Conservation (phyloP, 2,329 filamentous ascomycete genomes). For the Lasiodiplodia sp. region DNA sequence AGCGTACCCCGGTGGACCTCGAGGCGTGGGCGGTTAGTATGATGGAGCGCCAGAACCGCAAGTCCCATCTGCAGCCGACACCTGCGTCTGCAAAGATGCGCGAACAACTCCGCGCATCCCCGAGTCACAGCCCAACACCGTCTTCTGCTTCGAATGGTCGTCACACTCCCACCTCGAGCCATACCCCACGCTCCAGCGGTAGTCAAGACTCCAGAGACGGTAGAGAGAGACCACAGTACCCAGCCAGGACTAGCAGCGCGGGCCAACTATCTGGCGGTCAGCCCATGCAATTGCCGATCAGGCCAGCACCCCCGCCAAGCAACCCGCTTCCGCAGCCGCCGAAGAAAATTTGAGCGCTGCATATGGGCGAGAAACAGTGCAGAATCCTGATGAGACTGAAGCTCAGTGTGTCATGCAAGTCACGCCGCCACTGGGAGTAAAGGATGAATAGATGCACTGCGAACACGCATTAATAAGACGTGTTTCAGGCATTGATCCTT, state of each 20-base stretch:
- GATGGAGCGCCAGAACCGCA: conserved; percentile 95
- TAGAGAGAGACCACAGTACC: conserved; percentile 47
- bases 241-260: conserved; percentile 53
- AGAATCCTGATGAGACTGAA: background rate
- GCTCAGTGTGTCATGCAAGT: background rate
- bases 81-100: conserved; percentile 70
- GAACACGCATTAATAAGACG: background rate
- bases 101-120: conserved; percentile 44
- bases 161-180: conserved; percentile 34
- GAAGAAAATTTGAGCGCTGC: conserved; percentile 12
- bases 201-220: conserved; percentile 35
- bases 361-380: conserved; percentile 3
- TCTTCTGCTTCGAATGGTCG: conserved; percentile 35
- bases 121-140: conserved; percentile 37
- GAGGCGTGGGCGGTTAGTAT: conserved; percentile 92
- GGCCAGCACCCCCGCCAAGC: conserved; percentile 49
- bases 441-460: background rate
- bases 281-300: conserved; percentile 54
- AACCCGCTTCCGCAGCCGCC: conserved; percentile 30
- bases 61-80: conserved; percentile 85
- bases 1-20: conserved; percentile 93
- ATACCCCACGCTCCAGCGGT: conserved; percentile 24
- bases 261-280: conserved; percentile 39
- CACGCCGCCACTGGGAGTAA: background rate
- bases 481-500: conserved; percentile 6